Evolutionary conservation across 108 stramenopile species (phyloP), one percentile per base, ranked within the genome.

Genomic region (Pinguiococcus pyrenoidosus): DNA sequence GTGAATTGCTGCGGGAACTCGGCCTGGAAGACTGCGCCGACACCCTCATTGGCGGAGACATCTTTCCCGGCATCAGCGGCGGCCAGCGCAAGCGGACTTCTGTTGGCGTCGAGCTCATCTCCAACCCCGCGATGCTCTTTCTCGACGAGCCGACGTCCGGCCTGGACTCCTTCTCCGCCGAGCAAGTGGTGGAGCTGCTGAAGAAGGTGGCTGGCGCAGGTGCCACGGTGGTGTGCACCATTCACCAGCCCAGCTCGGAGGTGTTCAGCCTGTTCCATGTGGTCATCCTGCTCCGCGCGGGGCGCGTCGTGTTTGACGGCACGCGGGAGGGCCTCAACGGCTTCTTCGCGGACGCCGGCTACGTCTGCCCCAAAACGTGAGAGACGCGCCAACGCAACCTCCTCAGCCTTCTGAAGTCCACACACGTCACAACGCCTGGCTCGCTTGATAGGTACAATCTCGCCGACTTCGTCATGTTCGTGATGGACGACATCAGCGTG

Each of bases 241-340:
- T 85, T 29, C 84, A 85, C 51, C 84, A 85, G 57, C 84, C 84
- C 8, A 61, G 71, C 6, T 74, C 77, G 3, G 71, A 74, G 30
- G 69, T 85, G 6, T 80, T 81, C 40, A 40, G 32, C 21, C 34
- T 69, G 2, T 77, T 82, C 57, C 76, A 82, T 39, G 57, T 54
- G 21, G 43, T 78, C 39, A 75, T 85, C 43, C 56, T 81, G 13
- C 43, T 84, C 29, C 22, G 24, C 12, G 37, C 26, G 6, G 50
- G 50, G 6, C 4, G n/a, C n/a, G 12, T 51, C 18, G 13, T 51
- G 13, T 51, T 37, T 42, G 35, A 51, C 22, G 50, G 50, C 5
- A 8, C 50, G 5, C 4, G 10, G 13, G 40, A 20, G 12, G 50
- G 12, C 6, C n/a, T 51, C 21, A 5, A 37, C 7, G 9, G 9